Evolutionary conservation across 257 asterid genomes (phyloP).

Genomic region (Solanum infundibuliforme): DNA sequence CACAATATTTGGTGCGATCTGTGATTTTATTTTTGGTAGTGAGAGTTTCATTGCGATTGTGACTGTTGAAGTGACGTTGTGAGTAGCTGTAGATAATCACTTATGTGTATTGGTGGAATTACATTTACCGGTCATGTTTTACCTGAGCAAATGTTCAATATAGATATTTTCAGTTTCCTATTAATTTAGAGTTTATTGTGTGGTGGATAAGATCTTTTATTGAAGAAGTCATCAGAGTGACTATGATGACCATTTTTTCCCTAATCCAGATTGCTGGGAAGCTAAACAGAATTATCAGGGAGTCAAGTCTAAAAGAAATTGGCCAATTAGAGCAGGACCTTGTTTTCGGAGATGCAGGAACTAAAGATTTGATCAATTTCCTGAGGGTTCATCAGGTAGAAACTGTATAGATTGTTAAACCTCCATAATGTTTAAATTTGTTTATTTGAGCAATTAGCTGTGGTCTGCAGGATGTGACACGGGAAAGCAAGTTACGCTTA

Average conservation of each 20-base stretch:
- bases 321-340: constrained; percentile 96
- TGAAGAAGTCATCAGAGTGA: not conserved
- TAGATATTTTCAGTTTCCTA: not conserved
- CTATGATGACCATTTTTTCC: constrained; percentile 9
- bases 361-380: constrained; percentile 81
- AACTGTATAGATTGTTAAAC: not conserved
- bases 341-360: constrained; percentile 97
- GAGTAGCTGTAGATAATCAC: not conserved
- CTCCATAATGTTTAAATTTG: not conserved
- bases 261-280: constrained; percentile 75
- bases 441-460: constrained; percentile 1
- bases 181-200: not conserved
- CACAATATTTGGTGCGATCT: not conserved
- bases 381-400: constrained; percentile 69
- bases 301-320: constrained; percentile 76
- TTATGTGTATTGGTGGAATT: not conserved
- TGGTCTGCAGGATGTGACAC: constrained; percentile 66
- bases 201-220: not conserved
- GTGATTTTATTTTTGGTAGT: not conserved
- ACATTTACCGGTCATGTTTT: not conserved
- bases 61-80: not conserved
- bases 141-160: not conserved
- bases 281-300: constrained; percentile 70
- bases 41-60: not conserved
- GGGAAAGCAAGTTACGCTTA: constrained; percentile 82